Evolutionary conservation across 1,284 basidiomycete genomes (phyloP).

Genomic region (Ustilago esculenta): DNA sequence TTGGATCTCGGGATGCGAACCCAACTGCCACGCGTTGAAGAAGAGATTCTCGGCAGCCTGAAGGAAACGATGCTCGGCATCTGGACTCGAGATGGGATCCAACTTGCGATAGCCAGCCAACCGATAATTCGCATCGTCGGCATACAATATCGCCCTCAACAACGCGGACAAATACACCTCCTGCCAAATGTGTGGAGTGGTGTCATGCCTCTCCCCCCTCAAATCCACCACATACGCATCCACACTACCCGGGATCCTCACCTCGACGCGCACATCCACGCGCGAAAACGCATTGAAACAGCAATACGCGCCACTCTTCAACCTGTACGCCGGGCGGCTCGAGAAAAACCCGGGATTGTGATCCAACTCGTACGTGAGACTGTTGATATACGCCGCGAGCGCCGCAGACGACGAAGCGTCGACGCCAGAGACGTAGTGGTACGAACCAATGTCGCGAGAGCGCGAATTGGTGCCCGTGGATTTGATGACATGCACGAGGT

Average conservation of each 20-base stretch:
- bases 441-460: slow-evolving; percentile 74
- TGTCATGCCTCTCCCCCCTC: slow-evolving; percentile 91
- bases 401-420: slow-evolving; percentile 97
- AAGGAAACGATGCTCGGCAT: slow-evolving; percentile 88
- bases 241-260: slow-evolving; percentile 97
- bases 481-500: slow-evolving; percentile 95
- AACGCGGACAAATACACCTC: slow-evolving; percentile 95
- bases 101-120: slow-evolving; percentile 94
- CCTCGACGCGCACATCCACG: slow-evolving; percentile 95
- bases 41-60: slow-evolving; percentile 91
- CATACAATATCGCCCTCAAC: slow-evolving; percentile 89
- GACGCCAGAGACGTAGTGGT: slow-evolving; percentile 80
- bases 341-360: slow-evolving; percentile 92
- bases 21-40: slow-evolving; percentile 96
- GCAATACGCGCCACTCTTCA: slow-evolving; percentile 92
- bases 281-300: slow-evolving; percentile 99
- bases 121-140: slow-evolving; percentile 90
- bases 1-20: slow-evolving; percentile 97
- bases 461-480: slow-evolving; percentile 77
- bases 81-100: slow-evolving; percentile 89
- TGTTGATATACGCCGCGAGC: slow-evolving; percentile 97
- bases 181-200: slow-evolving; percentile 92
- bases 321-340: slow-evolving; percentile 78
- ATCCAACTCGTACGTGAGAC: slow-evolving; percentile 92
- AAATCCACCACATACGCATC: slow-evolving; percentile 93